Evolutionary conservation across 2,329 filamentous ascomycete genomes (phyloP).

Genomic region (Botrytis medusae): DNA sequence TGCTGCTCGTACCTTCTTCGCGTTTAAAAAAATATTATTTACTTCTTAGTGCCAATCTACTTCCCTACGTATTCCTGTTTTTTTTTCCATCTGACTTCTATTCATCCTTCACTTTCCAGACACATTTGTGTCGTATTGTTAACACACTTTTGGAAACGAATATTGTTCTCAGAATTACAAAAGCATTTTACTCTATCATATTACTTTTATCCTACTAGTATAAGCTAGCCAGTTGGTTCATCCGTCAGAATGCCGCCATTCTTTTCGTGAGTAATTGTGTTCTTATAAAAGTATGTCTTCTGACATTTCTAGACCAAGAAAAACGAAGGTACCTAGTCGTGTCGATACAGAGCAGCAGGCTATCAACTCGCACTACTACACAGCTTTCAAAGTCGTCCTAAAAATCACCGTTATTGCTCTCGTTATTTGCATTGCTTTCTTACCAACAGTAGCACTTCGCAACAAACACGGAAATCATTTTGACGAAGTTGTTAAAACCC

Average conservation of each 20-base stretch:
- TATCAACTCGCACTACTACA: slow-evolving; percentile 6
- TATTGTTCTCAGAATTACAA: slow-evolving; percentile 17
- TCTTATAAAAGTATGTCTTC: background rate
- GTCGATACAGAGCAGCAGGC: background rate
- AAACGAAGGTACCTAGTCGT: background rate
- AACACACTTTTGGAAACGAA: slow-evolving; percentile 20
- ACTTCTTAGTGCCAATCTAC: background rate
- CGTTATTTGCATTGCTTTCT: slow-evolving; percentile 18
- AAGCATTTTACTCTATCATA: slow-evolving; percentile 10
- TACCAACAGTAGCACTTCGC: slow-evolving; percentile 4
- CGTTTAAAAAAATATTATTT: background rate
- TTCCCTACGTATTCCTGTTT: background rate
- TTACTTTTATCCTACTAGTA: background rate
- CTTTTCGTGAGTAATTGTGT: slow-evolving; percentile 5
- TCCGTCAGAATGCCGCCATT: background rate
- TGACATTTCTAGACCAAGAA: slow-evolving; percentile 15
- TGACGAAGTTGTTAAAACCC: background rate
- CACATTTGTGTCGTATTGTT: slow-evolving; percentile 23
- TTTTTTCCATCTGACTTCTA: background rate
- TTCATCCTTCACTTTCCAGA: slow-evolving; percentile 13
- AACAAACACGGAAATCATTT: background rate
- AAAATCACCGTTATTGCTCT: slow-evolving; percentile 11
- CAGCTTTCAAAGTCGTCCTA: slow-evolving; percentile 7
- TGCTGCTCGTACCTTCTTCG: slow-evolving; percentile 15
- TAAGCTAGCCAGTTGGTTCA: background rate